A percentile compares a stretch with the other conserved stretches of the same genome.
These are phyloP conservation scores for Chlorella sp. DNA, from an alignment of 139 green algal genomes.

Conservation along the genomic window DNA sequence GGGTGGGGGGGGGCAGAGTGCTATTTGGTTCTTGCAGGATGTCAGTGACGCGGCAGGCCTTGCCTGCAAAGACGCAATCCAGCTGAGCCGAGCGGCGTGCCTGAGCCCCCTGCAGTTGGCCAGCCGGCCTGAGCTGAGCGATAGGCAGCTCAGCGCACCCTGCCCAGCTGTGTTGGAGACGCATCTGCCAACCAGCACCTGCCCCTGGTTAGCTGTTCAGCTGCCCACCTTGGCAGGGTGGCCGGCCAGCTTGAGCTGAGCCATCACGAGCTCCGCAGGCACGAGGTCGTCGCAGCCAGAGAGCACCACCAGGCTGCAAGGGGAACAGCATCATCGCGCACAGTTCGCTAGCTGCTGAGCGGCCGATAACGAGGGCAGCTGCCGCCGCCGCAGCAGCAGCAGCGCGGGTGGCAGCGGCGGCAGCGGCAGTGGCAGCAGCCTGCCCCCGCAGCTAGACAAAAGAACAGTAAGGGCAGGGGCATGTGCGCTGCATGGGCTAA, in stretches of 20 bases:
- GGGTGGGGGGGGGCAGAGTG: too few relatives aligned
- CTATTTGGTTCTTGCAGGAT: too few relatives aligned
- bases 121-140: too few relatives aligned
- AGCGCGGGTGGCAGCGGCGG: background rate
- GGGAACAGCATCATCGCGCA: background rate
- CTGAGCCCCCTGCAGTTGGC: too few relatives aligned
- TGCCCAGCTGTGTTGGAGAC: background rate
- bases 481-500: too few relatives aligned
- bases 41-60: too few relatives aligned
- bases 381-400: background rate
- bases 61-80: too few relatives aligned
- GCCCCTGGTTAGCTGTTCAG: background rate
- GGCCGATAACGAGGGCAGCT: background rate
- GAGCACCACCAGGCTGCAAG: constrained; percentile 40
- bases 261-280: constrained; percentile 44
- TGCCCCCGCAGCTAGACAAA: background rate
- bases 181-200: background rate
- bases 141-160: too few relatives aligned
- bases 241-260: constrained; percentile 41
- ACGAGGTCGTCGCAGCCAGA: constrained; percentile 60
- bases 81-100: too few relatives aligned
- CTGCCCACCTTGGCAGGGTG: constrained; percentile 34
- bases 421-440: too few relatives aligned
- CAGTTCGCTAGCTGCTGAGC: background rate
- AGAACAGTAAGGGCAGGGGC: too few relatives aligned